A percentile compares a stretch with the other conserved stretches of the same genome.
These are phyloP conservation scores for Halophytophthora batemanensis DNA, from an alignment of 352 stramenopile genomes.

Conservation along the genomic window DNA sequence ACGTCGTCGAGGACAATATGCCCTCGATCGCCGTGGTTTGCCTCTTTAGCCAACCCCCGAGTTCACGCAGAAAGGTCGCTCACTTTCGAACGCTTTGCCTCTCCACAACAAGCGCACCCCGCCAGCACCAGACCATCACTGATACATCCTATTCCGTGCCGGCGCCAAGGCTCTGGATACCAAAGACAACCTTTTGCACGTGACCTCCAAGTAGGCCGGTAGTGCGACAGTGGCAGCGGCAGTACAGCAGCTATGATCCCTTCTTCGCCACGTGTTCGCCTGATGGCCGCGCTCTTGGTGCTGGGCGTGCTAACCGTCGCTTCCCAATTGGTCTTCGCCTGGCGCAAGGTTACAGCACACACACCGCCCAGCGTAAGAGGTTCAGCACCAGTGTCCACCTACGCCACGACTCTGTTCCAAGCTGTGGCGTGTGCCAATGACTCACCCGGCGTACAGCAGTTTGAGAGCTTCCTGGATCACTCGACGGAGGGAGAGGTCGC, in stretches of 20 bases:
- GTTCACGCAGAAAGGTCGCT: no score
- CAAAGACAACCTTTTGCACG: conserved; percentile 6
- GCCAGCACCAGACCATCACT: no score
- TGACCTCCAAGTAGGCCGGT: conserved; percentile 10
- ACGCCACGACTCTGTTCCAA: conserved; percentile 17
- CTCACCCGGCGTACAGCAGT: conserved; percentile 13
- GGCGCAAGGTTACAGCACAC: conserved; percentile 18
- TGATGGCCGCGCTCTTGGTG: conserved; percentile 22
- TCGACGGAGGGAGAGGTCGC: conserved; percentile 18
- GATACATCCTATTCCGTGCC: no score
- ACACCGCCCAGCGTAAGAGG: conserved; percentile 1
- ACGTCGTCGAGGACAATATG: no score
- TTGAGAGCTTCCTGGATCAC: conserved; percentile 18
- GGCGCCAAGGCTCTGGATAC: no score
- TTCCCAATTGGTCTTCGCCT: conserved; percentile 29
- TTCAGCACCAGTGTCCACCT: conserved; percentile 3
- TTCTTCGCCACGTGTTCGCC: conserved; percentile 16
- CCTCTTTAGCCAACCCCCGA: no score
- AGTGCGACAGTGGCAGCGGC: no score
- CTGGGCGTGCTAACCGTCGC: conserved; percentile 26
- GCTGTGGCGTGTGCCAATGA: conserved; percentile 17
- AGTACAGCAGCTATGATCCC: conserved; percentile 17
- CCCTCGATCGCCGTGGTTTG: no score
- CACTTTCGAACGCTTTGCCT: no score
- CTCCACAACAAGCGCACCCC: no score